Base-by-base conservation (phyloP, 2,329 filamentous ascomycete species). In the Cryphonectria nitschkei region DNA sequence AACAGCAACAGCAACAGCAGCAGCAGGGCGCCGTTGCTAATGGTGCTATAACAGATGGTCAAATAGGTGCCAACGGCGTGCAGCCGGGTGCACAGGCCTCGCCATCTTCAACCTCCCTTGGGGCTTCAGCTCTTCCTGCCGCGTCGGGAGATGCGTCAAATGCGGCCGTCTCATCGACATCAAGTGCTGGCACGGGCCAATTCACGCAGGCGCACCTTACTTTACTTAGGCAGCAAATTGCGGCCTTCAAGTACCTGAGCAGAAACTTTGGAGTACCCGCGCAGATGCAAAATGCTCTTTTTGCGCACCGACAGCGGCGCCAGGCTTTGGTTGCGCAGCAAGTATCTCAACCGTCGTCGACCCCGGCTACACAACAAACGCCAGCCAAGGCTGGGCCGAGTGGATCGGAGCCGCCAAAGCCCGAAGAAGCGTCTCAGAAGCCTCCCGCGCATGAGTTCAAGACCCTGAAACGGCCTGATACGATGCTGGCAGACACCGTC, bases 191-290 rank as follows among this genome's bases (percentile, higher is more conserved):
- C 73, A 78, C 72, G 64, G 81, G 86, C 66, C 90, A 90, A 73
- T 95, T 97, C 79, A 91, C 90, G 16, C 87, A 88, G 34, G 92
- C 96, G 70, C 96, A 99, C 79, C 84, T 97, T 62, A 86, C 87
- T 34, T 89, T 93, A 60, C 84, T 99, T 13, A 88, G 93, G 72
- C 91, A 93, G 74, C 96, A 99, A 79, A 97, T 98, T 66, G 87
- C 92, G 76, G 95, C 95, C 0, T 98, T 98, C 82, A 97, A 97
- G 81, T 87, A 94, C 75, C 85, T 99, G 4, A 92, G 93, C 6
- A 97, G 96, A 81, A 97, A 97, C 75, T 86, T 92, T 19, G 92
- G 94, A 0, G 89, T 98, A 3, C 94, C 95, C 0, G 81, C 88
- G 41, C 87, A 89, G 73, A 88, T 97, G 74, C 94, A 97, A 79